Evolutionary conservation across 257 asterid genomes (phyloP).

Genomic region (Solanum paucissectum): DNA sequence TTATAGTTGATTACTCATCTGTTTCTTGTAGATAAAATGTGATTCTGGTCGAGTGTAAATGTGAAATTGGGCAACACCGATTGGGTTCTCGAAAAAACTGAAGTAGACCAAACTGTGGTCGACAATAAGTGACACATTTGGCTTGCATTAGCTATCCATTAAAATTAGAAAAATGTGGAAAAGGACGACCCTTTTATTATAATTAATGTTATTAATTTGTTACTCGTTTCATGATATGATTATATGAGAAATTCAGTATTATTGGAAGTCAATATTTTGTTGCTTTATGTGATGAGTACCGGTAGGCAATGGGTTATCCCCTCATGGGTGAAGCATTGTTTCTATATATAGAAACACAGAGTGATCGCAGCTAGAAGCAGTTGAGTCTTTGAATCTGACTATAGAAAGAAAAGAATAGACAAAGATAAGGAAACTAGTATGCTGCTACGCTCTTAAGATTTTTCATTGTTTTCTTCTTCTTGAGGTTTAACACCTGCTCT

Average conservation of each 20-base stretch:
- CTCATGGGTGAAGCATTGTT: not conserved
- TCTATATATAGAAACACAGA: not conserved
- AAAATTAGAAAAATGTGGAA: not conserved
- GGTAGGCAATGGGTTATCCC: not conserved
- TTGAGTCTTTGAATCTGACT: not conserved
- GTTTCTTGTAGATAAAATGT: not conserved
- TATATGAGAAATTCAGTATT: not conserved
- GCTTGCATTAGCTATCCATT: not conserved
- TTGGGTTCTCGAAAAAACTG: not conserved
- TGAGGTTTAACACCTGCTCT: not conserved
- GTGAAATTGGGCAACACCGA: not conserved
- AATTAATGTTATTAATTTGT: not conserved
- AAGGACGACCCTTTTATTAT: not conserved
- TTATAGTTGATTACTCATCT: not conserved
- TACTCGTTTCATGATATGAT: not conserved
- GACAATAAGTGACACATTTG: not conserved
- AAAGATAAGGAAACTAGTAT: not conserved
- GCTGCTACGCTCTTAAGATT: not conserved
- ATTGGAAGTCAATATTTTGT: not conserved
- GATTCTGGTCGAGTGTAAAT: not conserved
- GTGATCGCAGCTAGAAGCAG: not conserved
- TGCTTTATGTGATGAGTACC: not conserved
- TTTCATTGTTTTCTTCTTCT: not conserved
- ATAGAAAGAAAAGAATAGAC: not conserved
- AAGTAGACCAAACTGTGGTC: not conserved